phyloP scores from a whole-genome alignment of 2,329 filamentous ascomycete species.

The Penicillium sp. region DNA sequence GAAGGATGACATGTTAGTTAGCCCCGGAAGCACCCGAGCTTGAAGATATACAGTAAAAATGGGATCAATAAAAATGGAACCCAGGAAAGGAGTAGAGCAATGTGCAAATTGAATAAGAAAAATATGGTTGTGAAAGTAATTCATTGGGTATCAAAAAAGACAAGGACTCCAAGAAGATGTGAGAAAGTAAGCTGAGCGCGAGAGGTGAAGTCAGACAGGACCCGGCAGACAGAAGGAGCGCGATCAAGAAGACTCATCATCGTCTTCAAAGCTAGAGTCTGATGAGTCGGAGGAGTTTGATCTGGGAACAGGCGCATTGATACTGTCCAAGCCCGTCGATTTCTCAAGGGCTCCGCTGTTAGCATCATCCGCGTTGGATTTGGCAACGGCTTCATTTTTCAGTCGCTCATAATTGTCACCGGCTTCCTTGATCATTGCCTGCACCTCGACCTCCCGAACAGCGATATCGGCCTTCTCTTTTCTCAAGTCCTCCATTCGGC shows the following conservation, averaged over 20 bases:
- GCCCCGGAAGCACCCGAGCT: too few species aligned
- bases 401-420: slow-evolving; percentile 69
- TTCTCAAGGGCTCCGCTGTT: slow-evolving; percentile 31
- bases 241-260: slow-evolving; percentile 25
- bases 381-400: slow-evolving; percentile 46
- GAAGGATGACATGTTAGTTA: too few species aligned
- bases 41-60: too few species aligned
- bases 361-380: slow-evolving; percentile 26
- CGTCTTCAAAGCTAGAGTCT: slow-evolving; percentile 24
- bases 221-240: not conserved
- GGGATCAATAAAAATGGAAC: slow-evolving; percentile 1
- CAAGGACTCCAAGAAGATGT: slow-evolving; percentile 7
- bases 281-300: slow-evolving; percentile 20
- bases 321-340: slow-evolving; percentile 40
- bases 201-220: not conserved
- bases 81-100: slow-evolving; percentile 29
- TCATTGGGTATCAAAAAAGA: slow-evolving; percentile 24
- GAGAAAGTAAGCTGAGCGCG: not conserved
- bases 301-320: slow-evolving; percentile 34
- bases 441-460: slow-evolving; percentile 74
- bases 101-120: slow-evolving; percentile 28
- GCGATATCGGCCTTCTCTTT: slow-evolving; percentile 69
- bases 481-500: slow-evolving; percentile 66
- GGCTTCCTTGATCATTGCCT: slow-evolving; percentile 76
- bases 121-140: not conserved